Base-by-base conservation (phyloP, 1,139 yeast genomes). In the Magnusiomyces magnusii region DNA sequence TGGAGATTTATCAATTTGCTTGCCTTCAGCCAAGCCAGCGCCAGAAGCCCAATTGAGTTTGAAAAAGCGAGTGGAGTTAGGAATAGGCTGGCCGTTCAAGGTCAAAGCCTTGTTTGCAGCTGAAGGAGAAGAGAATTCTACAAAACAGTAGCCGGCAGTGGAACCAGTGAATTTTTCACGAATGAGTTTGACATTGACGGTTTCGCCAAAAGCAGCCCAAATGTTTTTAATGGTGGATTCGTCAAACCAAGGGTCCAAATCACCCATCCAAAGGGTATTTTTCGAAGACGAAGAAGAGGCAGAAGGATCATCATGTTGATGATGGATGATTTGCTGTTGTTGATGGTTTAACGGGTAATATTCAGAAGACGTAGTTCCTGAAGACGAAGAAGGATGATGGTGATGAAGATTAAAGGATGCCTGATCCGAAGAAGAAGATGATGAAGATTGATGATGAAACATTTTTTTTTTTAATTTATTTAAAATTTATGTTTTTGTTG, bases 31-130 rank as follows among this genome's bases (percentile, higher is more conserved):
- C 63, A 73, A 75, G 15, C 85, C 83, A 44, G 85, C 85, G 23
- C 95, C 95, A 34, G 87, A 80, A 0, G 97, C 97, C 90, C 95
- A 86, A 71, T 91, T 92, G 65, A 92, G 78, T 71, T 89, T 84
- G 68, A 92, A 84, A 3, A 75, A 71, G 63, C 84, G 81, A 28
- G 82, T 76, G 21, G 85, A 72, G 65, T 79, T 79, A 19, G 96
- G 93, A 42, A 92, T 81, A 3, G 78, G 76, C 3, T 79, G 75
- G 1, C 96, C 93, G 71, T 91, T 87, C 63, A 85, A 78, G 52
- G 81, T 74, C 53, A 75, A 67, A 1, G 95, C 97, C 58, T 79
- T 78, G n/a, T 84, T 79, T 1, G 95, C 95, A 17, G 83, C 80
- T 25, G 83, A 81, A 56, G 83, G 81, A 56, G 78, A 76, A 53